phyloP scores from a whole-genome alignment of 306 rosid species.

The Trifolium fragiferum region DNA sequence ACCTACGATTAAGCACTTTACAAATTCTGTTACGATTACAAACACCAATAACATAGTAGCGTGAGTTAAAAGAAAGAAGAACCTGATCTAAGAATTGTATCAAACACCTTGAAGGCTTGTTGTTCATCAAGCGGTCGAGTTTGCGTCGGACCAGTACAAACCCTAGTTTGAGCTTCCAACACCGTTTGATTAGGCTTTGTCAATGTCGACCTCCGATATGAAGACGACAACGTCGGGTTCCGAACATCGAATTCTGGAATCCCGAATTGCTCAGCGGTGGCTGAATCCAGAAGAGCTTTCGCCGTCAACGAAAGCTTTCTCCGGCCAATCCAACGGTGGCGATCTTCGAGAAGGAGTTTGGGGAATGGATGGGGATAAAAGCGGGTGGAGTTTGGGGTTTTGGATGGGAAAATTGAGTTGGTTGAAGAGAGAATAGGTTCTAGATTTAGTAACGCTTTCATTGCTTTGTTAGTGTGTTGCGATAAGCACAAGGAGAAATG shows the following conservation, averaged over 20 bases:
- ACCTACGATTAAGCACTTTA: neutral
- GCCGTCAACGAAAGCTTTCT: slow-evolving; percentile 37
- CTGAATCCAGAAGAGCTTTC: slow-evolving; percentile 58
- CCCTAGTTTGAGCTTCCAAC: slow-evolving; percentile 88
- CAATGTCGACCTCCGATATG: slow-evolving; percentile 63
- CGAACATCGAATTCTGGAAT: slow-evolving; percentile 60
- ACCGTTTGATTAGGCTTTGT: slow-evolving; percentile 80
- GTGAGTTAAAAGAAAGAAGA: neutral
- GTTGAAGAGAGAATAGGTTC: slow-evolving; percentile 45
- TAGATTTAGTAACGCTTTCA: slow-evolving; percentile 64
- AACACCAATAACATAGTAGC: slow-evolving; percentile 4
- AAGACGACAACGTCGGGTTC: slow-evolving; percentile 75
- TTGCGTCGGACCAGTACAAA: slow-evolving; percentile 94
- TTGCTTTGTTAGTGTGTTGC: slow-evolving; percentile 35
- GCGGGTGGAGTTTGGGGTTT: slow-evolving; percentile 38
- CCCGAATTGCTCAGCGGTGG: slow-evolving; percentile 61
- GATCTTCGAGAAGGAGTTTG: slow-evolving; percentile 39
- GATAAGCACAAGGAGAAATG: too few species aligned
- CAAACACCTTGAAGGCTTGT: slow-evolving; percentile 84
- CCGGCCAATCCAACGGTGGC: slow-evolving; percentile 40
- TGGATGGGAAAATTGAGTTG: slow-evolving; percentile 43
- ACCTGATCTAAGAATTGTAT: slow-evolving; percentile 89
- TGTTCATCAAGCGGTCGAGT: slow-evolving; percentile 81
- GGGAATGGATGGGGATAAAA: slow-evolving; percentile 38
- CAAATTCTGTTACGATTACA: neutral